Conservation (phyloP, 306 rosid species). For the Vachellia pachyceras region DNA sequence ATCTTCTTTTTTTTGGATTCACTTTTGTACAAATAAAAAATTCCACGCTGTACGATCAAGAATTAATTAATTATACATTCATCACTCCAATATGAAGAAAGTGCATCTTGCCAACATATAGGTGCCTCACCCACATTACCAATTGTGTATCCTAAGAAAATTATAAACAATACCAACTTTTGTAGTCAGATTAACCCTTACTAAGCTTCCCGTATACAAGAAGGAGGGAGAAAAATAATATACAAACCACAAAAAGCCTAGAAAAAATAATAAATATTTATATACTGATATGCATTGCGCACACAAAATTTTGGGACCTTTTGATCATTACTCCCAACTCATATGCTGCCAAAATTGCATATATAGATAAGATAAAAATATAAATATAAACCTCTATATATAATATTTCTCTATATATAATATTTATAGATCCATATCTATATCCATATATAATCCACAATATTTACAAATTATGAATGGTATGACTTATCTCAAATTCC, state of each 20-base stretch:
- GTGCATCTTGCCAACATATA: conserved; percentile 4
- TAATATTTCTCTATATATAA: too few relatives aligned
- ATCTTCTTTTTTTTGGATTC: neutral
- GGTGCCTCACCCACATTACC: too few relatives aligned
- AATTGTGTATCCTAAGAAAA: neutral
- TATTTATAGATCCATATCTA: neutral
- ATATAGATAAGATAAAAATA: neutral
- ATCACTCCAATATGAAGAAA: conserved; percentile 5
- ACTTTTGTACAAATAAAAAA: neutral
- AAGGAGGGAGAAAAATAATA: neutral
- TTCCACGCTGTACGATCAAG: neutral
- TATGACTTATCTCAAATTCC: neutral
- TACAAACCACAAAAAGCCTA: neutral
- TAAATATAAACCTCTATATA: neutral
- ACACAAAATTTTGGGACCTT: neutral
- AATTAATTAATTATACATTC: neutral
- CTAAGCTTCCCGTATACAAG: too few relatives aligned
- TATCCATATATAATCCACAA: neutral
- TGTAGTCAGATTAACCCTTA: neutral
- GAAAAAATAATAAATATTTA: neutral
- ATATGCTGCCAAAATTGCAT: neutral
- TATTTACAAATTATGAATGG: neutral
- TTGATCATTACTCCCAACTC: neutral
- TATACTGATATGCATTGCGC: neutral
- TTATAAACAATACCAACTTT: neutral